Conservation (phyloP, 78 protist genomes). For the Guillardia theta region DNA sequence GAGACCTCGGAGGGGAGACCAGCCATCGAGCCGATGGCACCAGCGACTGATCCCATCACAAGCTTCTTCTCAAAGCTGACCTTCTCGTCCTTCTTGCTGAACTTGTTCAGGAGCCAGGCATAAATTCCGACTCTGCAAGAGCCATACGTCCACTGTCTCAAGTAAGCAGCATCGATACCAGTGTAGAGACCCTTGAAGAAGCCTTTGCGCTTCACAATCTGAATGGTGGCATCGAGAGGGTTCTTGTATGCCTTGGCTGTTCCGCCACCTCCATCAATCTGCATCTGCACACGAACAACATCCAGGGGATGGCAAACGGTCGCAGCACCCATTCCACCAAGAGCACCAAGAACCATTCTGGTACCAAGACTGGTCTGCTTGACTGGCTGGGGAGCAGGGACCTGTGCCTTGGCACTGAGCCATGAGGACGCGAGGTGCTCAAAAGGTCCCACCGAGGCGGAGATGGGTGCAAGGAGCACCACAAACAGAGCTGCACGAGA, state of each 20-base stretch:
- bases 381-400: background rate
- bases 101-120: conserved; percentile 1
- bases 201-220: background rate
- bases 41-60: conserved; percentile 9
- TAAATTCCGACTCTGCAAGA: conserved; percentile 32
- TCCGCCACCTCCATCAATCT: background rate
- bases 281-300: conserved; percentile 37
- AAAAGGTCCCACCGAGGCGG: too few relatives aligned
- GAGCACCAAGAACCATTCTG: conserved; percentile 7
- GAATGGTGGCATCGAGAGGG: background rate
- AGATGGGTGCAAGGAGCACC: too few relatives aligned
- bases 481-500: too few relatives aligned
- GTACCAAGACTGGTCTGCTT: background rate
- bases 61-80: background rate
- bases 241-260: background rate
- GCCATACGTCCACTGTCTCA: conserved; percentile 35
- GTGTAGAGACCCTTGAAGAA: background rate
- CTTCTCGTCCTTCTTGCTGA: background rate
- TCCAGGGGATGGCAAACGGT: conserved; percentile 36
- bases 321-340: conserved; percentile 32
- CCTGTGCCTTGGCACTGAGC: too few relatives aligned
- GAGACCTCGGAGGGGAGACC: conserved; percentile 21
- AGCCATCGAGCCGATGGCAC: conserved; percentile 31
- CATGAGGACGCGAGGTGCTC: too few relatives aligned
- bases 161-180: background rate